phyloP scores from a whole-genome alignment of 2,329 filamentous ascomycete genomes.

The Diaporthe ampelina region DNA sequence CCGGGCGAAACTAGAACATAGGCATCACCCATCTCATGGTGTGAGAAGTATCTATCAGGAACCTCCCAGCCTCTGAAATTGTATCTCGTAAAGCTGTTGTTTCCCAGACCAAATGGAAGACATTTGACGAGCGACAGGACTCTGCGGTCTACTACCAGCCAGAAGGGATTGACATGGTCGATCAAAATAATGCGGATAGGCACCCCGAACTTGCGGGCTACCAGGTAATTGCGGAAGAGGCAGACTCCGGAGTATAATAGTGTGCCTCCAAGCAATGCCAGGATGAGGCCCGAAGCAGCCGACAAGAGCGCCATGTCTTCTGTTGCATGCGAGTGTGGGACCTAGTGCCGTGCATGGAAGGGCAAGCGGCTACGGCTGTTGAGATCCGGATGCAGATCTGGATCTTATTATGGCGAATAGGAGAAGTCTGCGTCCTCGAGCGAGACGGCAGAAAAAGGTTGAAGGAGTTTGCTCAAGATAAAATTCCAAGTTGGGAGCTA shows the following conservation, averaged over 20 bases:
- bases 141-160: conserved; percentile 48
- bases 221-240: conserved; percentile 38
- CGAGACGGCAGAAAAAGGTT: neutral
- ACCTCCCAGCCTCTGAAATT: conserved; percentile 48
- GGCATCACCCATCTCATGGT: conserved; percentile 31
- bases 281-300: neutral
- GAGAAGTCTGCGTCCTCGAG: neutral
- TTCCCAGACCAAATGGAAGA: conserved; percentile 44
- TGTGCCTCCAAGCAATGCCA: neutral
- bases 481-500: neutral
- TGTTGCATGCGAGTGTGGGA: neutral
- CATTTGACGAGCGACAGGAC: conserved; percentile 44
- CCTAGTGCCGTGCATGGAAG: no score
- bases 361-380: no score
- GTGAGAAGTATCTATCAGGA: neutral
- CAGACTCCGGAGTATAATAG: neutral
- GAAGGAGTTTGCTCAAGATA: neutral
- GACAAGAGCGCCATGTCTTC: neutral
- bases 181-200: conserved; percentile 51
- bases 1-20: neutral
- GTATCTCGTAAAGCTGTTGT: conserved; percentile 51
- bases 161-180: conserved; percentile 49
- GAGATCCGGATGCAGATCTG: neutral
- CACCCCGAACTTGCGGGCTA: conserved; percentile 47
- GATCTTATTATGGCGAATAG: neutral